Base-by-base conservation (phyloP, 2,329 filamentous ascomycete genomes). In the Rugonectria rugulosa region DNA sequence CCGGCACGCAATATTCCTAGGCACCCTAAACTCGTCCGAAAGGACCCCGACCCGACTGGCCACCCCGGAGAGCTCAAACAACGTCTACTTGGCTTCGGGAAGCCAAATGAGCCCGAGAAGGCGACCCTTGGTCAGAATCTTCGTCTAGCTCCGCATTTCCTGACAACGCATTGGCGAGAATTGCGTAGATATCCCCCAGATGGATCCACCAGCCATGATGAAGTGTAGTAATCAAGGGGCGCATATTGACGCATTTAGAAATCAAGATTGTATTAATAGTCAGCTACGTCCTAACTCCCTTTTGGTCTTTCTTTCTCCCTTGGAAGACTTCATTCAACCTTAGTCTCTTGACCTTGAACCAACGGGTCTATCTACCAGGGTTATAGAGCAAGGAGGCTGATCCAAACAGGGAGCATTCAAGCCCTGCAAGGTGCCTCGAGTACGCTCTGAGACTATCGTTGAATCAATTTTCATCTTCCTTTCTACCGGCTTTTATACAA, bases 351-450 rank as follows among this genome's bases (percentile, higher is more conserved):
- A 41, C 36, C 44, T 46, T 34, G 37, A 19, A 45, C 27, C 29
- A n/a, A n/a, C n/a, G n/a, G n/a, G n/a, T 31, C 14, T 24, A 5
- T 32, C 42, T 4, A 11, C 52, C 27, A 38, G 46, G 53, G 36
- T 27, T n/a, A 27, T 47, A 41, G 53, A 56, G 53, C 53, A 44
- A 46, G 42, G 45, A 44, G 53, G 46, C 36, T 24, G 19, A 29
- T 55, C 52, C 44, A 34, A 50, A 38, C 34, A 49, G 45, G 40
- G 21, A 49, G 23, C 21, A 24, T 40, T 12, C 15, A 23, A 38
- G 32, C 41, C 40, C 45, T 31, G 26, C 20, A 55, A 49, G 38
- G 40, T 37, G 26, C 40, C 24, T 49, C 44, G 14, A 47, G 20
- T 24, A 37, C 38, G 32, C 40, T 44, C 40, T 23, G 29, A 40